These are phyloP conservation scores for Raphanus hybrid DNA, from an alignment of 441 rosid genomes.

Conservation along the genomic window DNA sequence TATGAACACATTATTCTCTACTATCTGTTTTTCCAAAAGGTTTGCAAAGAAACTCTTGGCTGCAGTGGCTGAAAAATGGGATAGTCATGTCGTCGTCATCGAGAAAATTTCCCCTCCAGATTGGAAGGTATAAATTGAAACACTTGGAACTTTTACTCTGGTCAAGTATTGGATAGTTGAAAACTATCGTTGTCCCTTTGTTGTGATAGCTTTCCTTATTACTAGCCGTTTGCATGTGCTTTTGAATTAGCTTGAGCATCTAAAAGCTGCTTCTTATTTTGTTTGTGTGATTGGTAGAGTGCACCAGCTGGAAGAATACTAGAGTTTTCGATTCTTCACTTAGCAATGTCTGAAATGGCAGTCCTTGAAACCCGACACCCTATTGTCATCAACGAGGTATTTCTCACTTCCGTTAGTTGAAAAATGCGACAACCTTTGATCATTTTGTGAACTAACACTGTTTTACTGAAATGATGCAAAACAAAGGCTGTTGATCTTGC, in stretches of 20 bases:
- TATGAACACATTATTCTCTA: too few species aligned
- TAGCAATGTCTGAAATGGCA: constrained; percentile 92
- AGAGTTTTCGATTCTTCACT: constrained; percentile 86
- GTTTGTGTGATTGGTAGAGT: constrained; percentile 42
- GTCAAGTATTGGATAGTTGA: neutral
- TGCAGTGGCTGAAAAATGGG: too few species aligned
- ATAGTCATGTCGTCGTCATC: too few species aligned
- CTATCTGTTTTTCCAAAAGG: too few species aligned
- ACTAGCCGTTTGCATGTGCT: neutral
- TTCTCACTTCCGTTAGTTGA: neutral
- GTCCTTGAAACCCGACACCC: constrained; percentile 86
- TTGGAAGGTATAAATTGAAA: neutral
- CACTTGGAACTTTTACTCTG: constrained; percentile 6
- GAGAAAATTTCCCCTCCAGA: too few species aligned
- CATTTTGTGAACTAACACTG: constrained; percentile 18
- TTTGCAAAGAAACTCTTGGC: too few species aligned
- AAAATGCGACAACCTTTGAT: neutral
- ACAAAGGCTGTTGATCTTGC: constrained; percentile 94
- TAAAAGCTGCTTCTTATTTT: constrained; percentile 1
- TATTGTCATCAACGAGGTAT: constrained; percentile 90
- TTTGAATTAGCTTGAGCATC: constrained; percentile 18
- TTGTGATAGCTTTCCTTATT: neutral
- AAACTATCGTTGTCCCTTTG: neutral
- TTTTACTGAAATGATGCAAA: constrained; percentile 15
- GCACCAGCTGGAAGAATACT: constrained; percentile 83